phyloP scores from a whole-genome alignment of 129 eudicot genomes.

The Apium graveolens region DNA sequence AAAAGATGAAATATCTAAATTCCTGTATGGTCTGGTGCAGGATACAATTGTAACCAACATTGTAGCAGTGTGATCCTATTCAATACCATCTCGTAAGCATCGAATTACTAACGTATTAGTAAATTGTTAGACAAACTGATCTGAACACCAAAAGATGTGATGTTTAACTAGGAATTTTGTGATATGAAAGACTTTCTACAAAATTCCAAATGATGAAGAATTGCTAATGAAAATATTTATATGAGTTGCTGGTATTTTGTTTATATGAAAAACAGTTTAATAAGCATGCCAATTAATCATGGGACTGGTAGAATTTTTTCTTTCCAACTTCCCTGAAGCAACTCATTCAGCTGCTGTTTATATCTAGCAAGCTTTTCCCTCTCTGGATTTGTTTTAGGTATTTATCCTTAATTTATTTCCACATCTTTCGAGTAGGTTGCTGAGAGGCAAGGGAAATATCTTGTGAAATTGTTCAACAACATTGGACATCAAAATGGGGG shows the following conservation, averaged over 20 bases:
- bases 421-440: constrained; percentile 61
- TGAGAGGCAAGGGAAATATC: constrained; percentile 82
- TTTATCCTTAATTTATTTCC: background rate
- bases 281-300: background rate
- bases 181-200: background rate
- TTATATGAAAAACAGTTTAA: background rate
- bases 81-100: background rate
- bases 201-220: background rate
- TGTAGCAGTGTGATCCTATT: background rate
- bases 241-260: background rate
- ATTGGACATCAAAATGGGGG: constrained; percentile 69
- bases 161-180: background rate
- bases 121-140: background rate
- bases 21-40: background rate
- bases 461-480: constrained; percentile 58
- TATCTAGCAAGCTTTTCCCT: background rate
- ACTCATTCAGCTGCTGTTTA: background rate
- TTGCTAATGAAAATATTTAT: background rate
- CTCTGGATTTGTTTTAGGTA: background rate
- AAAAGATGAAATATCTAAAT: background rate
- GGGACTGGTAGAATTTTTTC: background rate
- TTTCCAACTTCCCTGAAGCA: background rate
- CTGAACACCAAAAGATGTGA: background rate
- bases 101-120: background rate
- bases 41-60: background rate